These are phyloP conservation scores for Cytospora leucostoma DNA, from an alignment of 2,329 filamentous ascomycete genomes.

Conservation along the genomic window DNA sequence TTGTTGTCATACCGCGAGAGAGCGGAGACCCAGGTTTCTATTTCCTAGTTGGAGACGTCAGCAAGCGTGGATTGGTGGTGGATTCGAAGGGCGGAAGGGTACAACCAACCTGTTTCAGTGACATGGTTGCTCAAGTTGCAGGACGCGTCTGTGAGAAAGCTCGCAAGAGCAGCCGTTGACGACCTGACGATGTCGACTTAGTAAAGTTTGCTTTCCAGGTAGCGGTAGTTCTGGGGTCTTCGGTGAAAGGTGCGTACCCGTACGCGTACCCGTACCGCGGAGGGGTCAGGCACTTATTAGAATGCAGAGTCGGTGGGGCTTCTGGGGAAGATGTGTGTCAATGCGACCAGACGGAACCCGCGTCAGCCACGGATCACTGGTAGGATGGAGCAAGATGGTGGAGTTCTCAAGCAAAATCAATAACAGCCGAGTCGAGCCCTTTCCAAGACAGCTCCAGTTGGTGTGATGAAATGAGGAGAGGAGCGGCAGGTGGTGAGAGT, in stretches of 20 bases:
- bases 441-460: conserved; percentile 12
- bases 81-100: too few relatives aligned
- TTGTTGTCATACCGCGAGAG: conserved; percentile 93
- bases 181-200: conserved; percentile 19
- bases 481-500: conserved; percentile 19
- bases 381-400: conserved; percentile 17
- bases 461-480: conserved; percentile 24
- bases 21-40: conserved; percentile 96
- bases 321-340: conserved; percentile 4
- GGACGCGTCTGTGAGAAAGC: background rate
- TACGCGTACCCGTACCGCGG: background rate
- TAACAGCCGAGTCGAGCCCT: conserved; percentile 11
- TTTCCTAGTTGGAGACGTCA: conserved; percentile 66
- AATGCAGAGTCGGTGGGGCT: conserved; percentile 14
- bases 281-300: conserved; percentile 19
- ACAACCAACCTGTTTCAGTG: conserved; percentile 43
- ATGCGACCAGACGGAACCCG: background rate
- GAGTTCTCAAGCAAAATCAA: conserved; percentile 7
- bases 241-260: conserved; percentile 5
- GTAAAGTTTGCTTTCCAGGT: background rate
- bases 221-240: background rate
- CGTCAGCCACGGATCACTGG: conserved; percentile 7
- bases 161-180: conserved; percentile 18
- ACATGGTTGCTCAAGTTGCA: conserved; percentile 36
- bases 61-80: background rate